Base-by-base conservation (phyloP, 176 grass and related monocot species). In the Areca catechu region DNA sequence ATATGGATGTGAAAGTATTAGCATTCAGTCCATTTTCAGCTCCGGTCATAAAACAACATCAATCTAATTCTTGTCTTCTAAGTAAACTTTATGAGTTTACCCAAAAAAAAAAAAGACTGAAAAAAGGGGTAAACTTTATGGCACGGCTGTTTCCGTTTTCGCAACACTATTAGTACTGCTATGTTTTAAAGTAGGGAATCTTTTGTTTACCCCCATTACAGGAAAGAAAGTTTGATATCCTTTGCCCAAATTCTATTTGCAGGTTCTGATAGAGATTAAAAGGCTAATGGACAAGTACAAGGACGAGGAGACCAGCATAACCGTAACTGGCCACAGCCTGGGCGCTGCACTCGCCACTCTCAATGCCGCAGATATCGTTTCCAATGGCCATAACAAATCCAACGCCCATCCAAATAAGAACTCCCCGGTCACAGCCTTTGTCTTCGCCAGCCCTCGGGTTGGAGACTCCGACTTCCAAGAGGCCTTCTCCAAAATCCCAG, bases 281-380 rank as follows among this genome's bases (percentile, higher is more conserved):
- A 71, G 75, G 68, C 47, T 98, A 48, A 76, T 76, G 4, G 81
- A 88, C 49, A 12, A 78, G 34, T 88, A 85, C 78, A 73, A 90
- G 22, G 63, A 74, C 29, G 84, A 89, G 66, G 84, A 91, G 69
- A 83, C 75, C 5, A 92, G 84, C 78, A 89, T 98, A 71, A 80
- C 87, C 21, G 24, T 98, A 60, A 92, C 93, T 52, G 93, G 93
- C 1, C 93, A 98, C 78, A 98, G 93, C 62, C 83, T 98, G 58
- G 87, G 84, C 19, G 81, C 87, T 5, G 75, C 84, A 7, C 71
- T 98, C 21, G 76, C 87, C 21, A 98, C 93, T 27, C 83, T 98
- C 70, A 98, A 58, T 15, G 77, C 84, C 48, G 66, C 74, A 16
- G 87, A 88, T 62, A 85, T 97, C 4, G 58, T 80, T 30, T 77